Evolutionary conservation across 2,329 filamentous ascomycete genomes (phyloP).

Genomic region (Pyricularia sp.): DNA sequence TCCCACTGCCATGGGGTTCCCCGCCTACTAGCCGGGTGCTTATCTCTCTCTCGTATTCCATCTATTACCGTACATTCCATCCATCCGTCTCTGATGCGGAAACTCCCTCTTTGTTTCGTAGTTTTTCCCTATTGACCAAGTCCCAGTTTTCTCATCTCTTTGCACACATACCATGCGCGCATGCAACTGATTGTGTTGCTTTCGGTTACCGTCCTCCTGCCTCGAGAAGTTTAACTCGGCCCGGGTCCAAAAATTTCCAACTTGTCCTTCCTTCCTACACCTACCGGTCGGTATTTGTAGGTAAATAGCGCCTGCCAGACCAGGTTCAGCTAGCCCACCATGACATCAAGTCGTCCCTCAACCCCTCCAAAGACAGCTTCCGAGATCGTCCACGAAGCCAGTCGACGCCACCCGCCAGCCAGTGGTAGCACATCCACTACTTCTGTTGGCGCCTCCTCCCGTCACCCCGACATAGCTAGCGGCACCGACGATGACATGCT

Average conservation of each 20-base stretch:
- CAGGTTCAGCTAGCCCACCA: neutral
- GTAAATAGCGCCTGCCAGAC: neutral
- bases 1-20: neutral
- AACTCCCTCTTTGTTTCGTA: neutral
- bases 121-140: neutral
- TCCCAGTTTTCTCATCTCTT: too few relatives aligned
- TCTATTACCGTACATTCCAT: neutral
- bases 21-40: neutral
- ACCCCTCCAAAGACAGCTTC: neutral
- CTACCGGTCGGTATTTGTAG: too few relatives aligned
- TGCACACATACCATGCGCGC: too few relatives aligned
- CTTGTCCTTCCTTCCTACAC: neutral
- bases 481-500: slow-evolving; percentile 1
- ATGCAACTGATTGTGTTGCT: neutral
- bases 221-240: neutral
- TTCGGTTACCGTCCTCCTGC: neutral
- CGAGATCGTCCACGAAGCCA: neutral
- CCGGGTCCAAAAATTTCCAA: neutral
- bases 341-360: neutral
- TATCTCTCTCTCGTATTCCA: neutral
- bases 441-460: neutral
- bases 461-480: neutral
- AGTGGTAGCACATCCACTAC: neutral
- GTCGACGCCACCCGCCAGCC: neutral
- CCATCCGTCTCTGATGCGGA: neutral